Percentiles rank a stretch among this genome's conserved stretches.
Evolutionary conservation across 805 yeast species (phyloP).

Genomic region (Candida easanensis): DNA sequence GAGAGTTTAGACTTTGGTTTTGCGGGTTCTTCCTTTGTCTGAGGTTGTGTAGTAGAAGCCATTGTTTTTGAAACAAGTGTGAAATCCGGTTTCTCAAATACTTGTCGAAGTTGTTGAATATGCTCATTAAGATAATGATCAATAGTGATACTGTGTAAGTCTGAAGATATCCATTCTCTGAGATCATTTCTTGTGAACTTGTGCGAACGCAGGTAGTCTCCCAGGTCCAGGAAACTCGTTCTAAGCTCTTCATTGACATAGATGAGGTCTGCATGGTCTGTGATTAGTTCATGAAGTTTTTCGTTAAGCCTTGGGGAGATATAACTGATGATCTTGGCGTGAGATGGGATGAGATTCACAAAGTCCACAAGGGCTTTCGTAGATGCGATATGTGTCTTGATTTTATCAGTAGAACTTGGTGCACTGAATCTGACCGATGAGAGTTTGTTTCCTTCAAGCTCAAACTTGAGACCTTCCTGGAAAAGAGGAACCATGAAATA

Average conservation of each 20-base stretch:
- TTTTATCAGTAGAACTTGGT: background rate
- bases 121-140: conserved; percentile 23
- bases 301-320: conserved; percentile 22
- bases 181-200: conserved; percentile 22
- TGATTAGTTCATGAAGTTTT: conserved; percentile 21
- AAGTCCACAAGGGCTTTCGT: conserved; percentile 19
- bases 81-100: conserved; percentile 11
- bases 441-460: conserved; percentile 8
- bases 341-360: conserved; percentile 19
- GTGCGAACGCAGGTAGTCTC: conserved; percentile 13
- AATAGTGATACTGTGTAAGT: conserved; percentile 19
- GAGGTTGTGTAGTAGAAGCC: background rate
- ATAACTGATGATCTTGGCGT: conserved; percentile 17
- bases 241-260: conserved; percentile 12
- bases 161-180: conserved; percentile 23
- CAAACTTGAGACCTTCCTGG: conserved; percentile 1
- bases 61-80: conserved; percentile 2
- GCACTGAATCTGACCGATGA: background rate
- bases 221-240: conserved; percentile 15
- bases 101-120: conserved; percentile 17
- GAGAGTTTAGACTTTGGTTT: background rate
- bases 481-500: conserved; percentile 14
- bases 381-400: conserved; percentile 12
- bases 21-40: background rate
- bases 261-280: conserved; percentile 17